Evolutionary conservation across 768 basidiomycete genomes (phyloP).

Genomic region (Glaciozyma antarctica): DNA sequence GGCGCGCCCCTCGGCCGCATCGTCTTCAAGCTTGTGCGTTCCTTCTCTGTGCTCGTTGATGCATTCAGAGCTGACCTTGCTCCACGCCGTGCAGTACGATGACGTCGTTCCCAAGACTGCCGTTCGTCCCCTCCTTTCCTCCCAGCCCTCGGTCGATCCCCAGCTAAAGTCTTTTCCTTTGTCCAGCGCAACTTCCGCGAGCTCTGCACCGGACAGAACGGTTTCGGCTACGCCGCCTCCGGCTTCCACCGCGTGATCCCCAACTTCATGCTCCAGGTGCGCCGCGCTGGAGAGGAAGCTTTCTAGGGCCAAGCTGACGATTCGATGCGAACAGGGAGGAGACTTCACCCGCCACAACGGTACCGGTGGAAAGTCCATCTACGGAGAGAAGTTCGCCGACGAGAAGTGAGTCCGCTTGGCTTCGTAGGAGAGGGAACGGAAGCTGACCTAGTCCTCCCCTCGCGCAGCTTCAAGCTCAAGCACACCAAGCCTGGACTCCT

Average conservation of each 20-base stretch:
- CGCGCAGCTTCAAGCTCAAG: conserved; percentile 74
- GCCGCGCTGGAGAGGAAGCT: background rate
- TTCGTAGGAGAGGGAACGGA: background rate
- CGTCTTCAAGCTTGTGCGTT: conserved; percentile 71
- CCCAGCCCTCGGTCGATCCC: conserved; percentile 36
- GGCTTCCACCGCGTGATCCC: conserved; percentile 40
- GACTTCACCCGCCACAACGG: conserved; percentile 66
- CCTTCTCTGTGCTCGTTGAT: conserved; percentile 47
- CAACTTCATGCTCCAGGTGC: conserved; percentile 41
- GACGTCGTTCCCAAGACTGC: conserved; percentile 88
- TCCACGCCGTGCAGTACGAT: conserved; percentile 22
- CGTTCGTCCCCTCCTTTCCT: conserved; percentile 43
- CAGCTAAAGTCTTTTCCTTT: conserved; percentile 30
- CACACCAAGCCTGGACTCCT: conserved; percentile 86
- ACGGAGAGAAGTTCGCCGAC: conserved; percentile 79
- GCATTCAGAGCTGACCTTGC: background rate
- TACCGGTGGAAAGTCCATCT: conserved; percentile 33
- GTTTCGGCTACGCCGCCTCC: conserved; percentile 55
- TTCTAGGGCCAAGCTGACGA: background rate
- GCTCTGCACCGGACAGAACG: conserved; percentile 63
- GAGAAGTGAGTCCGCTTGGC: conserved; percentile 47
- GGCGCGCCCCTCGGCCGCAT: conserved; percentile 57
- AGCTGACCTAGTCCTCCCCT: background rate
- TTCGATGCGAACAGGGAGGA: conserved; percentile 59
- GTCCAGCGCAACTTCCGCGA: conserved; percentile 67